phyloP scores from a whole-genome alignment of 805 yeast genomes.

The Trichomonascus vanleenenianus region DNA sequence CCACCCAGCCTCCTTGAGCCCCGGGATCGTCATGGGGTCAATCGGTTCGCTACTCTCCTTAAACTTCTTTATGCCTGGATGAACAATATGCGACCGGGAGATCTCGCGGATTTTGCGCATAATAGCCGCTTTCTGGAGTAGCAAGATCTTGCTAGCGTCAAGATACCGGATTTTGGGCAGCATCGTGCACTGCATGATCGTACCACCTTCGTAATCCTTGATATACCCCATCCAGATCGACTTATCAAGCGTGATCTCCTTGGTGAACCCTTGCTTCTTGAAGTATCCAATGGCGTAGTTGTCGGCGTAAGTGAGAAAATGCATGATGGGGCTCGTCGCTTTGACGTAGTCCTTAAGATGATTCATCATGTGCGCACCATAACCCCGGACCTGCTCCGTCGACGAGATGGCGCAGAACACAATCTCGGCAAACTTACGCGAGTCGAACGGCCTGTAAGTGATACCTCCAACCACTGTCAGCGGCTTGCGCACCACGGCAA shows the following conservation, averaged over 20 bases:
- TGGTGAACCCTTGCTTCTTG: constrained; percentile 96
- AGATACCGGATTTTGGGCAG: constrained; percentile 80
- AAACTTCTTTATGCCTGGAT: constrained; percentile 76
- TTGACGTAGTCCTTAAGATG: constrained; percentile 93
- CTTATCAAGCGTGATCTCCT: constrained; percentile 81
- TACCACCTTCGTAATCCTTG: constrained; percentile 98
- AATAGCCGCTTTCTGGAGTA: constrained; percentile 88
- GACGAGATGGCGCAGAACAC: constrained; percentile 97
- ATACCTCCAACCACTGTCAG: constrained; percentile 96
- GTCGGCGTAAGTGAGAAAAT: constrained; percentile 94
- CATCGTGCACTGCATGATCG: constrained; percentile 95
- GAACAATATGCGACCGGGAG: constrained; percentile 69
- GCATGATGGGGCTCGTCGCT: constrained; percentile 74
- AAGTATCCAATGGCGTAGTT: constrained; percentile 98
- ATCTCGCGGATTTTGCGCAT: constrained; percentile 72
- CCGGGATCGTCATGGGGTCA: constrained; percentile 86
- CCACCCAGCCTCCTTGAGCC: constrained; percentile 93
- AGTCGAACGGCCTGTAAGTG: constrained; percentile 89
- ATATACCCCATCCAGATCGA: constrained; percentile 97
- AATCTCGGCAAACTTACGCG: constrained; percentile 90
- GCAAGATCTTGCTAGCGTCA: constrained; percentile 77
- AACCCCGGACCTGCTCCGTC: constrained; percentile 96
- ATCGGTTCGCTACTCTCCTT: constrained; percentile 35
- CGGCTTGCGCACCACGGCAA: constrained; percentile 93
- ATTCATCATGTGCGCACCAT: constrained; percentile 98